Conservation (phyloP, 1,284 basidiomycete genomes). For the Pseudozyma hubeiensis region DNA sequence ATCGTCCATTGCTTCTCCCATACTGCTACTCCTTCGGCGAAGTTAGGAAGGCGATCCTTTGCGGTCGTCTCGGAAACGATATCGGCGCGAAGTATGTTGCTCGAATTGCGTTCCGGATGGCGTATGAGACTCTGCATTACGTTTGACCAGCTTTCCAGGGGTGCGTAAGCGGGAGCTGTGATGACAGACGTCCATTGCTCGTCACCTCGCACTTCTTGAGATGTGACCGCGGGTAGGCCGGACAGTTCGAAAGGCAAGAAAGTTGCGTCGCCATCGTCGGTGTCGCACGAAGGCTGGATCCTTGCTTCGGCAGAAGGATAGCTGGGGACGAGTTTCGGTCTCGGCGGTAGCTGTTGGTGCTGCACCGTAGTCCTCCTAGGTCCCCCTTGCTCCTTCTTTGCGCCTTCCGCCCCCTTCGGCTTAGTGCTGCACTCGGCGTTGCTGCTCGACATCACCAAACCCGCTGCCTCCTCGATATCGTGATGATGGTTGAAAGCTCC, state of each 20-base stretch:
- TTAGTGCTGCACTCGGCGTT: constrained; percentile 15
- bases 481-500: constrained; percentile 2
- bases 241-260: constrained; percentile 12
- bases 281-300: not conserved
- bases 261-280: not conserved
- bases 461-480: too few relatives aligned
- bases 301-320: constrained; percentile 27
- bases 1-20: constrained; percentile 42
- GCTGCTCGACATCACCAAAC: constrained; percentile 17
- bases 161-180: constrained; percentile 42
- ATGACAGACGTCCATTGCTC: constrained; percentile 35
- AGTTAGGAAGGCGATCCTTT: too few relatives aligned
- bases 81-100: constrained; percentile 62
- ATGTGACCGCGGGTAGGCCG: not conserved
- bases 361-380: constrained; percentile 19
- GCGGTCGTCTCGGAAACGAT: constrained; percentile 32
- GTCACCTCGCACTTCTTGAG: not conserved
- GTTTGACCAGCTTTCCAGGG: constrained; percentile 39
- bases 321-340: constrained; percentile 30
- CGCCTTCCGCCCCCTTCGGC: not conserved
- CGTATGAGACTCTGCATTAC: constrained; percentile 58
- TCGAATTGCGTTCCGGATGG: constrained; percentile 63
- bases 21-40: too few relatives aligned
- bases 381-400: not conserved
- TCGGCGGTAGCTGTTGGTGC: constrained; percentile 39